These are phyloP conservation scores for Candida rishiriensis DNA, from an alignment of 805 yeast species.

Conservation along the genomic window DNA sequence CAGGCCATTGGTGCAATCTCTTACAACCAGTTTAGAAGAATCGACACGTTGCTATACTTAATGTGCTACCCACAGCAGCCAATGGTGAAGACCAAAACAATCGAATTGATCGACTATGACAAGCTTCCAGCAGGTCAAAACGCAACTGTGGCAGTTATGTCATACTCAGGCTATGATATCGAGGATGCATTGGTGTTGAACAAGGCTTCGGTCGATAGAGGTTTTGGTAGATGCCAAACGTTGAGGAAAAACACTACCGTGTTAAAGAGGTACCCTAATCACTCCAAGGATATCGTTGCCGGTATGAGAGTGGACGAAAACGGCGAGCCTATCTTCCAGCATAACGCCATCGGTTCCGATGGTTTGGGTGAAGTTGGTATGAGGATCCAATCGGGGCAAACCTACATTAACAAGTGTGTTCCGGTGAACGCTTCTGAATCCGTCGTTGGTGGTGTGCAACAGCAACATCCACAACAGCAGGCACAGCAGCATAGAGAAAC, in stretches of 20 bases:
- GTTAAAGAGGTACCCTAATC: slow-evolving; percentile 88
- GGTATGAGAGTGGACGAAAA: slow-evolving; percentile 88
- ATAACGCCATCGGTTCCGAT: slow-evolving; percentile 83
- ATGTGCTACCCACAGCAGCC: slow-evolving; percentile 99
- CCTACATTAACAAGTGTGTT: slow-evolving; percentile 86
- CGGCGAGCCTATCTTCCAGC: slow-evolving; percentile 81
- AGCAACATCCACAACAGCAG: slow-evolving; percentile 23
- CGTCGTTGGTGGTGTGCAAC: slow-evolving; percentile 37
- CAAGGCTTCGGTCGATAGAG: slow-evolving; percentile 91
- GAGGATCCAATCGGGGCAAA: slow-evolving; percentile 87
- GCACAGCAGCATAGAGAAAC: slow-evolving; percentile 74
- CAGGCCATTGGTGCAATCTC: slow-evolving; percentile 99
- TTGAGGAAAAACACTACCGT: slow-evolving; percentile 87
- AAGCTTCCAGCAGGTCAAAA: slow-evolving; percentile 98
- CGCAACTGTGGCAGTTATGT: slow-evolving; percentile 98
- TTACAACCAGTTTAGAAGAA: slow-evolving; percentile 92
- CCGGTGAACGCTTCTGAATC: slow-evolving; percentile 81
- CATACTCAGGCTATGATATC: slow-evolving; percentile 97
- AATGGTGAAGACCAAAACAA: slow-evolving; percentile 96
- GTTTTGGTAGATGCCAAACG: slow-evolving; percentile 97
- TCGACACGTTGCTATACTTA: slow-evolving; percentile 86
- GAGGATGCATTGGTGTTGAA: slow-evolving; percentile 97
- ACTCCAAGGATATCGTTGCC: slow-evolving; percentile 83
- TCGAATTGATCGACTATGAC: slow-evolving; percentile 91
- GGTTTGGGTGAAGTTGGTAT: slow-evolving; percentile 97